Base-by-base conservation (phyloP, 495 filamentous ascomycete species). In the Collariella sp. region DNA sequence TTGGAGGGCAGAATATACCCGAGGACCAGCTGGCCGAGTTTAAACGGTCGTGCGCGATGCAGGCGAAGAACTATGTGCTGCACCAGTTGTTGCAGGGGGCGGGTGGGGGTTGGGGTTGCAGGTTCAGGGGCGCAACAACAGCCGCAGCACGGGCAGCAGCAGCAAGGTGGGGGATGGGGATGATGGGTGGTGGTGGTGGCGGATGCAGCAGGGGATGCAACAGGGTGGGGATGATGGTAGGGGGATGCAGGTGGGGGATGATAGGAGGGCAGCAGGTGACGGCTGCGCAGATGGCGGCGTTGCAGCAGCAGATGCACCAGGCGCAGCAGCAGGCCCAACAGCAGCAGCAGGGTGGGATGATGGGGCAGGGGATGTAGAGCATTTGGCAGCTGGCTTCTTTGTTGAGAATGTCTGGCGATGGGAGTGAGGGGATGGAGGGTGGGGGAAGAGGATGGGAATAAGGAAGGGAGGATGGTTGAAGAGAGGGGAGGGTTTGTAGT, bases 251-350 rank as follows among this genome's bases (percentile, higher is more conserved):
- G 35, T 5, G 12, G n/a, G 35, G 35, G 4, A 12, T 12, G 15
- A 12, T 38, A 3, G 35, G 3, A 38, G 10, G 12, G 35, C 35
- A 50, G 24, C 13, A 34, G 23, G 18, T 24, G n/a, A n/a, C n/a
- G n/a, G n/a, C n/a, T 9, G 26, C 26, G 26, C 26, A 31, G 26
- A 9, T 43, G 7, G 9, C 4, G 20, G 44, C 34, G 29, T 26
- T 20, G 6, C 24, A 48, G 33, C 54, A 60, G 20, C 49, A 47
- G 46, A 1, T 7, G 22, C 42, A 50, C 6, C 54, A 58, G 41
- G 69, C 74, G 52, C 72, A 78, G 53, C 58, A 64, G 23, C 68
- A 56, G 38, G 35, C 20, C 3, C 51, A 52, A 35, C 45, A 42
- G 57, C 66, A 69, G 46, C 55, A 64, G 26, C 54, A 55, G 46